Base-by-base conservation (phyloP, 78 protist genomes). In the Dictyostelium purpureum region DNA sequence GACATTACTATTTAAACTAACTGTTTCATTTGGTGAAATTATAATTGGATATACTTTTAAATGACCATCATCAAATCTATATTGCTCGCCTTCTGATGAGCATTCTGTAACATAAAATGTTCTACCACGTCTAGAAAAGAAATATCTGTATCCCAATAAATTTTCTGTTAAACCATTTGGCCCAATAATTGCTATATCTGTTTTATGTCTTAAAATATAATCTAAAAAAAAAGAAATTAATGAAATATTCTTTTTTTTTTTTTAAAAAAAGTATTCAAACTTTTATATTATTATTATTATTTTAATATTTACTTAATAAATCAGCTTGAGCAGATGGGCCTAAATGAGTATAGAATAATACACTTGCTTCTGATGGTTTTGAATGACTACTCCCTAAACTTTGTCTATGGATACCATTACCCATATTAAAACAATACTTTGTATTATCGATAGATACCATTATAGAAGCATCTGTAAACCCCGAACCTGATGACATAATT, bases 361-460 rank as follows among this genome's bases (percentile, higher is more conserved):
- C n/a, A 70, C 70, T 73, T 0, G 90, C 26, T 54, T 82, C 79
- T 19, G 38, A 28, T n/a, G 51, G n/a, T 19, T 47, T 49, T 4
- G 66, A 37, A n/a, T 47, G 56, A 21, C 31, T 19, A 2, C 78
- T 45, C 4, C 69, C 69, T 0, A 80, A 18, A 18, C 18, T 69
- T 19, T 67, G 78, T 56, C 90, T 37, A 54, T 82, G 78, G 4
- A 56, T 47, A 28, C 90, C 90, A 70, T 82, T 82, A 16, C 90
- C 90, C n/a, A 67, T 19, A 42, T 70, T 70, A 52, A 82, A 82
- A 38, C 24, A 21, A 40, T 82, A 82, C 33, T 65, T 82, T 49
- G 52, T 37, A 51, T 82, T 77, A 16, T 21, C 38, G 11, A 66
- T 56, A 33, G 69, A 69, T 24, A 80, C 19, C 65, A 80, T 49